Conservation (phyloP, 768 basidiomycete species). For the Jaapia argillacea region DNA sequence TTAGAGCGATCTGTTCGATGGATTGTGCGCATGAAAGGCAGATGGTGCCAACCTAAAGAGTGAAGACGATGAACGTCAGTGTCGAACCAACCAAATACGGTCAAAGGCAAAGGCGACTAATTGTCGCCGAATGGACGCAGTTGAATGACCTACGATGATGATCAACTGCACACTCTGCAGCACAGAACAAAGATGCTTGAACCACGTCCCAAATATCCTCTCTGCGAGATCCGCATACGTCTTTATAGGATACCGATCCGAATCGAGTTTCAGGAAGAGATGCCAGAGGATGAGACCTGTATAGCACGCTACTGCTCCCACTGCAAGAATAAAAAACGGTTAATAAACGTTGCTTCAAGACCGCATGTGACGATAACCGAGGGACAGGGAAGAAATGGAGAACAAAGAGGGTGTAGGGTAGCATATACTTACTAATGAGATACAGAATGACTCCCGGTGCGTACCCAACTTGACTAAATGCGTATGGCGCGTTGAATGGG, state of each 20-base stretch:
- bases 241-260: conserved; percentile 39
- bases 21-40: conserved; percentile 29
- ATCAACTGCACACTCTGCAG: conserved; percentile 49
- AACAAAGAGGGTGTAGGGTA: no score
- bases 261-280: conserved; percentile 47
- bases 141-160: conserved; percentile 38
- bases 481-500: conserved; percentile 48
- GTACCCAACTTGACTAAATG: conserved; percentile 52
- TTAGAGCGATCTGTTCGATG: conserved; percentile 38
- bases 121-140: no score
- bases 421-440: conserved; percentile 25
- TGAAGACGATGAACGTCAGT: background rate
- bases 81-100: no score
- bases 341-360: background rate
- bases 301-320: conserved; percentile 42
- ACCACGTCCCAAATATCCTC: conserved; percentile 39
- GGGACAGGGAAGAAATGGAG: no score
- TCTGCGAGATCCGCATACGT: conserved; percentile 49
- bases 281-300: conserved; percentile 48
- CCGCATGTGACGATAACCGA: no score
- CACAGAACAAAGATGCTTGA: conserved; percentile 34
- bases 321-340: conserved; percentile 13
- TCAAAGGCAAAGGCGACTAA: no score
- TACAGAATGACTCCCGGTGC: conserved; percentile 41
- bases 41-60: conserved; percentile 13